Evolutionary conservation across 306 rosid species (phyloP).

Genomic region (Pyrus pyrifolia): DNA sequence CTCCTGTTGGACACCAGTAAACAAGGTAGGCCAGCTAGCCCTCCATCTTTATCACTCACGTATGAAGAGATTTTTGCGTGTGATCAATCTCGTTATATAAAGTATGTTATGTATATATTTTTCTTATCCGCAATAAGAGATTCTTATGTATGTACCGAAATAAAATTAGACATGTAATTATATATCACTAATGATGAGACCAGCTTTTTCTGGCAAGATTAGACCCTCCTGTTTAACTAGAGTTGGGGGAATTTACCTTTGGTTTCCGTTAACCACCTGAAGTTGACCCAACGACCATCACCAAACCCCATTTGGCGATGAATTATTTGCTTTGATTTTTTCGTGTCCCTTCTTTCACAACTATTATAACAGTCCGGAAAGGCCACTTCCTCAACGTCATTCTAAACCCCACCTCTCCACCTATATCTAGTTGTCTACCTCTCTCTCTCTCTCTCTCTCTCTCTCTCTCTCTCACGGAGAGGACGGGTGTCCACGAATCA

Average conservation of each 20-base stretch:
- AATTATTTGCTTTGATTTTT: constrained; percentile 6
- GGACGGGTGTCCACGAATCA: neutral
- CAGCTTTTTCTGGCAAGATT: too few species aligned
- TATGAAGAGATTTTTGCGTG: too few species aligned
- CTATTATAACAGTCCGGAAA: constrained; percentile 22
- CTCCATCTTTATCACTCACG: neutral
- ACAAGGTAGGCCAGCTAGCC: neutral
- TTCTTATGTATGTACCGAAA: too few species aligned
- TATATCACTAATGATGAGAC: too few species aligned
- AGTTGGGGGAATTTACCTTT: constrained; percentile 8
- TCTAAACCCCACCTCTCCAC: neutral
- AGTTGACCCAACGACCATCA: constrained; percentile 35
- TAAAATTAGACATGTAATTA: too few species aligned
- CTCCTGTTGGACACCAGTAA: constrained; percentile 15
- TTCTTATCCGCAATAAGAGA: too few species aligned
- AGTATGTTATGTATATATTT: too few species aligned
- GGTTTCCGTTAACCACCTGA: constrained; percentile 48
- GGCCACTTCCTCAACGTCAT: neutral
- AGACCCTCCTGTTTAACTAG: neutral
- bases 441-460: neutral
- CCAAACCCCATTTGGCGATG: constrained; percentile 14
- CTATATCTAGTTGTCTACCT: neutral
- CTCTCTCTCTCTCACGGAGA: neutral
- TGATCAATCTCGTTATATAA: too few species aligned
- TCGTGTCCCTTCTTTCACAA: constrained; percentile 17